Evolutionary conservation across 345 rosid genomes (phyloP).

Genomic region (Populus nigra): DNA sequence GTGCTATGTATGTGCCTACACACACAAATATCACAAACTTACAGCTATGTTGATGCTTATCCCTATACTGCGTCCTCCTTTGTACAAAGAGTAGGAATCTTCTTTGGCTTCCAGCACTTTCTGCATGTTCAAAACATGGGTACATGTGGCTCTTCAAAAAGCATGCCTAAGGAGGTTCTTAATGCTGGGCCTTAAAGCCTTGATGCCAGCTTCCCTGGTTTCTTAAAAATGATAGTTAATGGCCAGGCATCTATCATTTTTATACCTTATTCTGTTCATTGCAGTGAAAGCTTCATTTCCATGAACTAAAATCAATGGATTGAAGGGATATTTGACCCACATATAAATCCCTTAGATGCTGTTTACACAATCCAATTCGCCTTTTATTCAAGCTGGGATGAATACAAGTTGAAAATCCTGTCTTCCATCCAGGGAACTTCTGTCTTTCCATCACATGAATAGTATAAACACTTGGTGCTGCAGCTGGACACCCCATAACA

Average conservation of each 20-base stretch:
- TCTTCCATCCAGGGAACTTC: constrained; percentile 92
- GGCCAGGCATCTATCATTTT: not conserved
- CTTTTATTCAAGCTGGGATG: constrained; percentile 84
- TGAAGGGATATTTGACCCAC: constrained; percentile 76
- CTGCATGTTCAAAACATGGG: too few species aligned
- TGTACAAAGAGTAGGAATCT: too few species aligned
- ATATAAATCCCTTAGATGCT: constrained; percentile 68
- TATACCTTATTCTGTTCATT: not conserved
- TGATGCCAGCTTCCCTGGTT: not conserved
- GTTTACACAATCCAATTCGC: constrained; percentile 69
- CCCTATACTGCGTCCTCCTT: too few species aligned
- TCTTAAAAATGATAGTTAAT: constrained; percentile 1
- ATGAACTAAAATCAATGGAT: constrained; percentile 70
- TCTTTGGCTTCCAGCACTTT: too few species aligned
- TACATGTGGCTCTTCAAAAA: not conserved
- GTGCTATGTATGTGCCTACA: too few species aligned
- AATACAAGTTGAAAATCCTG: constrained; percentile 76
- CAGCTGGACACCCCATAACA: constrained; percentile 56
- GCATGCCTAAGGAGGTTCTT: not conserved
- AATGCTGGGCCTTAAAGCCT: not conserved
- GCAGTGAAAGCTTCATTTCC: constrained; percentile 39
- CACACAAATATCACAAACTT: too few species aligned
- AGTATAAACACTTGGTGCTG: constrained; percentile 73
- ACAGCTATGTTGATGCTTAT: too few species aligned
- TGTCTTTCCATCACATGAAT: constrained; percentile 88